Evolutionary conservation across 2,329 filamentous ascomycete species (phyloP).

Genomic region (Pseudogymnoascus sp.): DNA sequence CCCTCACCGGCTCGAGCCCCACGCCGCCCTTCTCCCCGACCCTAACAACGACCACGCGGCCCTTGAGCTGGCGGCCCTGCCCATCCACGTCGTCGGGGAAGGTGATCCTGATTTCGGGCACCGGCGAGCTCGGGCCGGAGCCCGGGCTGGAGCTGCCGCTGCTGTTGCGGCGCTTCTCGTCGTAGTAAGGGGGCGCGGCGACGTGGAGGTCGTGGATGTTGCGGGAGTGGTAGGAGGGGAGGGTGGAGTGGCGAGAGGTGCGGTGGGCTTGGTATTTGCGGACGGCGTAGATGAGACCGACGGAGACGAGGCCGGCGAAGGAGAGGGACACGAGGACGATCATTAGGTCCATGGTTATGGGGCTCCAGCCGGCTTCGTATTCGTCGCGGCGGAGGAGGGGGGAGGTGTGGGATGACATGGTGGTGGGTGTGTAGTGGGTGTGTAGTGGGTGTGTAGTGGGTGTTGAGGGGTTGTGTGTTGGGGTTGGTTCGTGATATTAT

Average conservation of each 20-base stretch:
- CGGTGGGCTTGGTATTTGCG: conserved; percentile 36
- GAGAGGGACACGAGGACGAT: conserved; percentile 72
- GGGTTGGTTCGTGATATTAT: not conserved
- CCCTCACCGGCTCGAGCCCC: conserved; percentile 74
- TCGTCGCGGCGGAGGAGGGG: conserved; percentile 42
- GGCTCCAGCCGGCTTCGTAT: conserved; percentile 43
- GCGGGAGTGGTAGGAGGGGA: conserved; percentile 59
- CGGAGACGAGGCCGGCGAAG: conserved; percentile 60
- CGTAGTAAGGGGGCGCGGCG: conserved; percentile 45
- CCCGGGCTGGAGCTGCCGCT: conserved; percentile 63
- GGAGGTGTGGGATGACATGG: not conserved
- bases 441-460: too few relatives aligned
- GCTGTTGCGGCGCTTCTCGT: conserved; percentile 53
- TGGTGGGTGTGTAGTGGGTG: not conserved
- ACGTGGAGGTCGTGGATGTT: conserved; percentile 50
- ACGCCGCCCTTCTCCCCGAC: conserved; percentile 80
- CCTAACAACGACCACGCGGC: conserved; percentile 82
- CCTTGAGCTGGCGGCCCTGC: conserved; percentile 69
- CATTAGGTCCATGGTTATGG: conserved; percentile 64
- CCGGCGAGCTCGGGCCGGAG: conserved; percentile 66
- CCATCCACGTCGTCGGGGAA: conserved; percentile 95
- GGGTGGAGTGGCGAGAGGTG: conserved; percentile 40
- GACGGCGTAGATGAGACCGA: conserved; percentile 62
- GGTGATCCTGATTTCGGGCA: conserved; percentile 95
- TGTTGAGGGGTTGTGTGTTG: not conserved